Percentiles rank a stretch among this genome's conserved stretches.
phyloP scores from a whole-genome alignment of 768 basidiomycete species.

The Coprinopsis sp. region DNA sequence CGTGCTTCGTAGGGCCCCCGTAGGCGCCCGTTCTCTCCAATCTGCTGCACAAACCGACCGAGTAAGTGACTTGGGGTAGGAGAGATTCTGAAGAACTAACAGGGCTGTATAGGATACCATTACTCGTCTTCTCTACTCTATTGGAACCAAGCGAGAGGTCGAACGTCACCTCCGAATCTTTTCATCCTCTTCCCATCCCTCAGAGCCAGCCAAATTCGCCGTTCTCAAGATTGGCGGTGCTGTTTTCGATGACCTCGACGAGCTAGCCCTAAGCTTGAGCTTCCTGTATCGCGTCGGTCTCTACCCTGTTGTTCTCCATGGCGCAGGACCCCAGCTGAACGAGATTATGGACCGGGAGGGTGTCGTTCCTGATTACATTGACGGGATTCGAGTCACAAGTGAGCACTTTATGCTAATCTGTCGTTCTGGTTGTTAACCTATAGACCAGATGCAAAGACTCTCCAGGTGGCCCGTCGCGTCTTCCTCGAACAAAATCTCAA shows the following conservation, averaged over 20 bases:
- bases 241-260: constrained; percentile 87
- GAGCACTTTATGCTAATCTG: constrained; percentile 21
- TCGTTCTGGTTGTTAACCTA: not conserved
- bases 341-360: constrained; percentile 90
- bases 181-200: constrained; percentile 85
- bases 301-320: constrained; percentile 97
- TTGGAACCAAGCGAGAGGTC: constrained; percentile 96
- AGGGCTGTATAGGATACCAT: constrained; percentile 96
- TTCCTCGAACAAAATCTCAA: constrained; percentile 98
- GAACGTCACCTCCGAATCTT: constrained; percentile 98
- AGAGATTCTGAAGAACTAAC: constrained; percentile 58
- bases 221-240: constrained; percentile 99
- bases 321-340: constrained; percentile 94
- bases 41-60: constrained; percentile 71
- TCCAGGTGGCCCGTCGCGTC: constrained; percentile 90
- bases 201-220: constrained; percentile 90
- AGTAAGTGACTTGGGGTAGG: constrained; percentile 32
- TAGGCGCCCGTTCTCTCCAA: constrained; percentile 44
- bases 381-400: constrained; percentile 97
- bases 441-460: constrained; percentile 79
- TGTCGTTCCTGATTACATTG: constrained; percentile 93
- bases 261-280: constrained; percentile 90
- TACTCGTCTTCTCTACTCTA: constrained; percentile 91
- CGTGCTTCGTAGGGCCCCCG: constrained; percentile 31
- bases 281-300: constrained; percentile 96